phyloP scores from a whole-genome alignment of 2,329 filamentous ascomycete species.

The Aspergillus hiratsukae region DNA sequence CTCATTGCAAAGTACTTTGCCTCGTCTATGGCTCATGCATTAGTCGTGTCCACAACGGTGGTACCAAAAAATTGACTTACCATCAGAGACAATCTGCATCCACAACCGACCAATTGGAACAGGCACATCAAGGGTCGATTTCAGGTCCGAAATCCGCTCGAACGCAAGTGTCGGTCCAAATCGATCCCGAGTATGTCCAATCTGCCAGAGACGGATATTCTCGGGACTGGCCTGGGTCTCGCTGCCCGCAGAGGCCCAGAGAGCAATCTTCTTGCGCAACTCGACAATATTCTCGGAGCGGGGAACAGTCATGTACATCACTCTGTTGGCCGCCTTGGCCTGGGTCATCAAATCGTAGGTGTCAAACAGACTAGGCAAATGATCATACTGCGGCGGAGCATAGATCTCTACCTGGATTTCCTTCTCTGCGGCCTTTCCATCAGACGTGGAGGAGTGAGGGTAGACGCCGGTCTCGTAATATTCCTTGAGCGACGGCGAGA shows the following conservation, averaged over 20 bases:
- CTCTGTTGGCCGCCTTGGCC: slow-evolving; percentile 29
- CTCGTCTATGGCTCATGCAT: slow-evolving; percentile 22
- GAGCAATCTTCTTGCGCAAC: slow-evolving; percentile 34
- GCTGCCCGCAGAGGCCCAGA: slow-evolving; percentile 24
- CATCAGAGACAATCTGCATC: slow-evolving; percentile 37
- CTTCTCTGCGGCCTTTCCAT: slow-evolving; percentile 8
- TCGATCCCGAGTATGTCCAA: slow-evolving; percentile 31
- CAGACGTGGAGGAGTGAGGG: slow-evolving; percentile 8
- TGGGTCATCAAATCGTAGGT: slow-evolving; percentile 41
- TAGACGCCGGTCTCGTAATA: slow-evolving; percentile 35
- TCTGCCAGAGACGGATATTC: slow-evolving; percentile 38
- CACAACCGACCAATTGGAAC: slow-evolving; percentile 32
- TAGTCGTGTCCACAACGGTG: not conserved
- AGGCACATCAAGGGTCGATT: slow-evolving; percentile 24
- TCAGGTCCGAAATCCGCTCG: slow-evolving; percentile 30
- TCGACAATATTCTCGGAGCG: slow-evolving; percentile 31
- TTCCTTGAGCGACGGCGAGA: slow-evolving; percentile 37
- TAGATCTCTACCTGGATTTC: slow-evolving; percentile 40
- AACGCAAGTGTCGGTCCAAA: slow-evolving; percentile 33
- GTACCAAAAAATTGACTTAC: slow-evolving; percentile 14
- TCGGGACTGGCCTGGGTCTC: slow-evolving; percentile 24
- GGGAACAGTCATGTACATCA: slow-evolving; percentile 35
- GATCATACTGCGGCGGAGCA: slow-evolving; percentile 30
- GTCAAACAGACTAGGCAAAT: slow-evolving; percentile 38
- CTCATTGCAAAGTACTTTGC: slow-evolving; percentile 34